Evolutionary conservation across 2,329 filamentous ascomycete species (phyloP), one percentile per base, ranked within the genome.

Genomic region (Fusarium foetens): DNA sequence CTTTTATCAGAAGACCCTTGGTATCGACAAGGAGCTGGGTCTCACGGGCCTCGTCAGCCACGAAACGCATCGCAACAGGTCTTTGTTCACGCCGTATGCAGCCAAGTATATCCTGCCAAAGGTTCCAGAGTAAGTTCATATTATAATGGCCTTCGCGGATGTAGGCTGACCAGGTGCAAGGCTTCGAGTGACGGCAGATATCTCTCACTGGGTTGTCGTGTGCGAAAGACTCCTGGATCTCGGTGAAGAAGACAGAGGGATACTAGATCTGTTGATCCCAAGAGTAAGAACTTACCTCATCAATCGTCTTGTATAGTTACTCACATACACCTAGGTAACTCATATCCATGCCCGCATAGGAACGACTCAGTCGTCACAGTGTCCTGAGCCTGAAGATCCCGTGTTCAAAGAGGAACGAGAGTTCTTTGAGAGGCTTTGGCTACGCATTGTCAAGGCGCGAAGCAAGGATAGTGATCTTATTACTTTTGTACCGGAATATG

Each of bases 301-400:
- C 0, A 13, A 9, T 9, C 3, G 8, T 2, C 2, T 23, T 19
- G 10, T 1, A 13, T 1, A 1, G 4, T 10, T 2, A 0, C 46
- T 13, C 16, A 49, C 16, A 0, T 16, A 8, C 8, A 51, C 19
- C 31, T 35, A 51, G 48, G 48, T 35, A 0, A 25, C 48, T 2
- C 48, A 51, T 51, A 35, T 51, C 2, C 48, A 51, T 51, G 17
- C 31, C 0, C 48, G 31, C 3, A 51, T 51, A 0, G 48, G 48
- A 8, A 35, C 48, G 0, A 51, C 48, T 1, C 48, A 51, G 31
- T 51, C 48, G 3, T 51, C 31, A 1, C 48, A 51, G 31, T 51
- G 48, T 0, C n/a, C 31, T 0, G 48, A 35, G 17, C 48, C 48
- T 0, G 48, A 51, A 25, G 48, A 35, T 25, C 12, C 17, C 0